phyloP scores from a whole-genome alignment of 257 asterid genomes.

The Misopates orontium region DNA sequence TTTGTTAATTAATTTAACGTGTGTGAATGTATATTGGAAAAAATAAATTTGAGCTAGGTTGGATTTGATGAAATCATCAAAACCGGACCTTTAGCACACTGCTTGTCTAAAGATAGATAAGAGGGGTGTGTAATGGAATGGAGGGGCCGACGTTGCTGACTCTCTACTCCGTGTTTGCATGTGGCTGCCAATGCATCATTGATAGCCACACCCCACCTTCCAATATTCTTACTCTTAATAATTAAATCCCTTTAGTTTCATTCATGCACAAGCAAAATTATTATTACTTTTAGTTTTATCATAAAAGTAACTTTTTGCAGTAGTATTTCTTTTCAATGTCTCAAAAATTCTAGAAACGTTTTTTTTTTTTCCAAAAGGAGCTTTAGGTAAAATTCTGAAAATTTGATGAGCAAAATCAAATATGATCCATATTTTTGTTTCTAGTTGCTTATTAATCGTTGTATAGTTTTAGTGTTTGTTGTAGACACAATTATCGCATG shows the following conservation, averaged over 20 bases:
- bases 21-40: too few relatives aligned
- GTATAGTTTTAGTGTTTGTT: too few relatives aligned
- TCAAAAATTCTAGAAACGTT: too few relatives aligned
- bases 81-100: conserved; percentile 4
- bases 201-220: conserved; percentile 46
- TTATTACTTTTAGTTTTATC: not conserved
- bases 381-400: too few relatives aligned
- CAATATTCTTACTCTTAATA: conserved; percentile 15
- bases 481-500: too few relatives aligned
- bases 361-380: too few relatives aligned
- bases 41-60: too few relatives aligned
- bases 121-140: too few relatives aligned
- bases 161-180: conserved; percentile 50
- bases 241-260: not conserved
- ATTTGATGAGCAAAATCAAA: too few relatives aligned
- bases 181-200: conserved; percentile 27
- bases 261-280: not conserved
- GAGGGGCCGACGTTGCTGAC: conserved; percentile 34
- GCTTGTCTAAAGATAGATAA: not conserved
- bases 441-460: too few relatives aligned
- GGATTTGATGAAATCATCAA: conserved; percentile 9
- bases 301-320: not conserved
- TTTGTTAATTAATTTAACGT: not conserved
- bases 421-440: too few relatives aligned
- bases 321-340: too few relatives aligned